Percentiles rank a stretch among this genome's conserved stretches.
Evolutionary conservation across 129 eudicot species (phyloP).

Genomic region (Flaveria robusta): DNA sequence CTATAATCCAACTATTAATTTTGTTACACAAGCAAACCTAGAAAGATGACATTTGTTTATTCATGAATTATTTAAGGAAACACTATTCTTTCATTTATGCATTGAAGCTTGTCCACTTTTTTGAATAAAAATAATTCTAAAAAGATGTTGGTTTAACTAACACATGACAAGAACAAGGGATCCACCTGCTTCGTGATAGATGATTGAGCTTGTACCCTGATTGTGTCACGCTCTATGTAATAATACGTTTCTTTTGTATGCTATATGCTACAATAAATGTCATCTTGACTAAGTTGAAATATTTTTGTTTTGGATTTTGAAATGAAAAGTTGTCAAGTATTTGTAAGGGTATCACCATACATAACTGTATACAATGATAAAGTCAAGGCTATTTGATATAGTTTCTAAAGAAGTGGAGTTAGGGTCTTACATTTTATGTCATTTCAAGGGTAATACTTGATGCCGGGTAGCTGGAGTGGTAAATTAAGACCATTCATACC

Average conservation of each 20-base stretch:
- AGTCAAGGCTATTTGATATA: not conserved
- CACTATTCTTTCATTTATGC: not conserved
- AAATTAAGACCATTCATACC: not conserved
- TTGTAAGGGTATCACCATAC: constrained; percentile 23
- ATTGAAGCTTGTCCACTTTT: constrained; percentile 12
- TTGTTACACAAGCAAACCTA: constrained; percentile 18
- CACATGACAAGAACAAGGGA: constrained; percentile 13
- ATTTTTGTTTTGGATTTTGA: not conserved
- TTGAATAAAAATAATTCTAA: not conserved
- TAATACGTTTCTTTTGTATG: not conserved
- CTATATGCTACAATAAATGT: constrained; percentile 1
- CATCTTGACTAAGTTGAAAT: constrained; percentile 6
- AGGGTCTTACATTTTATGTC: not conserved
- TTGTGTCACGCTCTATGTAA: not conserved
- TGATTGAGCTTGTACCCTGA: constrained; percentile 9
- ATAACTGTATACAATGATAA: constrained; percentile 1
- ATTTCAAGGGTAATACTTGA: constrained; percentile 2
- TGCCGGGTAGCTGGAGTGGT: not conserved
- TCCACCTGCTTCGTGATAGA: constrained; percentile 13
- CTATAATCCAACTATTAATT: not conserved
- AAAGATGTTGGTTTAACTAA: constrained; percentile 4
- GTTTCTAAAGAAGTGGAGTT: not conserved
- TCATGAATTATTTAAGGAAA: constrained; percentile 21
- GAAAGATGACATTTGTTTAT: constrained; percentile 16
- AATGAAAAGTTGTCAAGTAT: constrained; percentile 3